phyloP scores from a whole-genome alignment of 202 grass and related monocot species.

The Digitaria exilis region DNA sequence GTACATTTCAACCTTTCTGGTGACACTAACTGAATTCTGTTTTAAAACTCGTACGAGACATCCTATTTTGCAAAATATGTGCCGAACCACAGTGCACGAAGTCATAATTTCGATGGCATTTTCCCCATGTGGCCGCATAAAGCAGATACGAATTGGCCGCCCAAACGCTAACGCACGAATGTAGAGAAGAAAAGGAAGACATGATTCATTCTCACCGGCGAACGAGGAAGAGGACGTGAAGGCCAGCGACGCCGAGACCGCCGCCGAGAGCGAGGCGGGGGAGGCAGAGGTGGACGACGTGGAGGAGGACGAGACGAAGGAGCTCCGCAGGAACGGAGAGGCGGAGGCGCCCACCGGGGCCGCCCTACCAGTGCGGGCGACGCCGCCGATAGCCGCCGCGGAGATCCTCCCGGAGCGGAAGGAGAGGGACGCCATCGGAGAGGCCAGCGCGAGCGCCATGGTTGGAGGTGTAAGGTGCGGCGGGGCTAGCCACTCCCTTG shows the following conservation, averaged over 20 bases:
- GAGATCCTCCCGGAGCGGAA: conserved; percentile 55
- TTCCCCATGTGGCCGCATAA: neutral
- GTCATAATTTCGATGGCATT: neutral
- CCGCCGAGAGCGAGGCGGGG: conserved; percentile 39
- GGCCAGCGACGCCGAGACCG: conserved; percentile 57
- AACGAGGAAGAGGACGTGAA: conserved; percentile 62
- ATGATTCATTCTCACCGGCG: conserved; percentile 42
- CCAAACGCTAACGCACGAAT: neutral
- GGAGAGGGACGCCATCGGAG: conserved; percentile 57
- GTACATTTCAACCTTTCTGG: neutral
- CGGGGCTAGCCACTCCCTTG: conserved; percentile 31
- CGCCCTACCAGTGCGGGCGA: conserved; percentile 15
- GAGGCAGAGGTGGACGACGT: conserved; percentile 28
- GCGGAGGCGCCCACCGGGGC: conserved; percentile 35
- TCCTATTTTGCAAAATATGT: neutral
- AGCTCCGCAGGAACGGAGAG: conserved; percentile 43
- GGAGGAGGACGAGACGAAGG: conserved; percentile 46
- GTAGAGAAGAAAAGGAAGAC: neutral
- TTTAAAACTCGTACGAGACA: neutral
- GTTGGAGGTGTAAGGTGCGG: neutral
- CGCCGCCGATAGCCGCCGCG: conserved; percentile 31
- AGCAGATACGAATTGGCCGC: neutral
- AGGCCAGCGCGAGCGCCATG: conserved; percentile 48
- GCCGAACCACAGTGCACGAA: neutral
- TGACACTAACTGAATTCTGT: neutral